These are phyloP conservation scores for Brassica napus DNA, from an alignment of 345 rosid genomes.

Conservation along the genomic window DNA sequence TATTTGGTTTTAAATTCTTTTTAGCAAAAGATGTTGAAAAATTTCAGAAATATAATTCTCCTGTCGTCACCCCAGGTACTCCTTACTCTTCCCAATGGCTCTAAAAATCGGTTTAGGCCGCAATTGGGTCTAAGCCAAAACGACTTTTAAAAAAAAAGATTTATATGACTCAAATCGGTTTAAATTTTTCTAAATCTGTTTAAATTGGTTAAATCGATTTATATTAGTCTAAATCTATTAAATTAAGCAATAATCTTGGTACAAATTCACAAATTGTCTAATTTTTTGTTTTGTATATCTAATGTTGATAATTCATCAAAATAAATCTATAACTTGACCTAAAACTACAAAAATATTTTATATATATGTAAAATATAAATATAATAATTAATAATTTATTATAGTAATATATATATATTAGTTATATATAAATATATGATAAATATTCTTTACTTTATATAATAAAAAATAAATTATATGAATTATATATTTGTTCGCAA, in stretches of 20 bases:
- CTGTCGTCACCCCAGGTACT: slow-evolving; percentile 92
- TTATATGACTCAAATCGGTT: neutral
- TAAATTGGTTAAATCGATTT: no score
- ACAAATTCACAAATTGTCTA: neutral
- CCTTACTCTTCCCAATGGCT: neutral
- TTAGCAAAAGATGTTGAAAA: slow-evolving; percentile 85
- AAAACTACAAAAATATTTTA: no score
- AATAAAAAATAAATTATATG: no score
- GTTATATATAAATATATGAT: no score
- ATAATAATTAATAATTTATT: no score
- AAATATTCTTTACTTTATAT: no score
- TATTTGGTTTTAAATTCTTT: slow-evolving; percentile 8
- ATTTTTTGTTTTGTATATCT: neutral
- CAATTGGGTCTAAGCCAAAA: neutral
- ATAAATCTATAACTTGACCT: no score
- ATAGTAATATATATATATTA: no score
- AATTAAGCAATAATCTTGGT: neutral
- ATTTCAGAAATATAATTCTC: slow-evolving; percentile 71
- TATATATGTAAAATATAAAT: no score
- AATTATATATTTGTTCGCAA: no score
- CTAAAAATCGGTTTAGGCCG: neutral
- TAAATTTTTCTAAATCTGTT: neutral
- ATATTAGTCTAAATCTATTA: neutral
- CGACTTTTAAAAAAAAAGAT: neutral
- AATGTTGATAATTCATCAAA: no score